Percentiles rank a stretch among this genome's conserved stretches.
Conservation (phyloP, 2,329 filamentous ascomycete genomes). For the Fusarium continuum region DNA sequence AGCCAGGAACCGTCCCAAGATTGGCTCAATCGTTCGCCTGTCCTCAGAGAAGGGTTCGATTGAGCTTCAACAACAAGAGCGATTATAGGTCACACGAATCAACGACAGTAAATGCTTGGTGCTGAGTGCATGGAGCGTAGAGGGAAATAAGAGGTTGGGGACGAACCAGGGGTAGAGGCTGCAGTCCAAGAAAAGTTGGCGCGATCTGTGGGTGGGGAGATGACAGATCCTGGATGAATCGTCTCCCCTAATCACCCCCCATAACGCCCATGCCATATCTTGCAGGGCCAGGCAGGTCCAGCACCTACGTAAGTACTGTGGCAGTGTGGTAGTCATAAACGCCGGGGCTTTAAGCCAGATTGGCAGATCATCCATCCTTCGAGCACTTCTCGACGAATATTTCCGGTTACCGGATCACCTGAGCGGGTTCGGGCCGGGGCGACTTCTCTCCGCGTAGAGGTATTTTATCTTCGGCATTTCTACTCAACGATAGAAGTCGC, state of each 20-base stretch:
- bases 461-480: not conserved
- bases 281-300: slow-evolving; percentile 33
- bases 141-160: slow-evolving; percentile 19
- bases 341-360: slow-evolving; percentile 13
- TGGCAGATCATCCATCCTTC: slow-evolving; percentile 13
- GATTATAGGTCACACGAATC: not conserved
- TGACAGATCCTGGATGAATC: slow-evolving; percentile 31
- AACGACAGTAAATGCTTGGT: not conserved
- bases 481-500: not conserved
- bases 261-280: slow-evolving; percentile 19
- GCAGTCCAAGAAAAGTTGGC: slow-evolving; percentile 33
- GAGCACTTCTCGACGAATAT: slow-evolving; percentile 10
- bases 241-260: slow-evolving; percentile 2
- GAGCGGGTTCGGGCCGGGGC: slow-evolving; percentile 22
- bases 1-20: not conserved
- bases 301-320: slow-evolving; percentile 10
- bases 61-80: not conserved
- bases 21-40: not conserved
- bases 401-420: slow-evolving; percentile 8
- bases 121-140: not conserved
- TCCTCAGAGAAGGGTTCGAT: not conserved
- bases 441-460: not conserved
- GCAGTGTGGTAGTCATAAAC: slow-evolving; percentile 12
- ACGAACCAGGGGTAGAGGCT: slow-evolving; percentile 15
- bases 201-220: slow-evolving; percentile 44